Evolutionary conservation across 2,329 filamentous ascomycete species (phyloP).

Genomic region (Phoma herbarum): DNA sequence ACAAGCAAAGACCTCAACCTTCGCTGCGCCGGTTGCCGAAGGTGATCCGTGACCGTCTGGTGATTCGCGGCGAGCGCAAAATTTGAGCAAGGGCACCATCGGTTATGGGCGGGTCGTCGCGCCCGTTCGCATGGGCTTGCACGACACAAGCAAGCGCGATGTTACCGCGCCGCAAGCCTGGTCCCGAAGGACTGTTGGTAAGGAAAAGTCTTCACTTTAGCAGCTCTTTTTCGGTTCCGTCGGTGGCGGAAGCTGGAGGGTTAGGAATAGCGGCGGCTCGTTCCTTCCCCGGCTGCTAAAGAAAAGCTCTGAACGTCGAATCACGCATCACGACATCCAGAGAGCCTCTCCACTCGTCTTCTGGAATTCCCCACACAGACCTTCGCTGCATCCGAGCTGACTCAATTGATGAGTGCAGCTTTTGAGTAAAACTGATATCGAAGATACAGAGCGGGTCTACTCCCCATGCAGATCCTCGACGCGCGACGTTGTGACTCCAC

Average conservation of each 20-base stretch:
- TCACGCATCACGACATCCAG: slow-evolving; percentile 4
- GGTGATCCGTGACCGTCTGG: slow-evolving; percentile 31
- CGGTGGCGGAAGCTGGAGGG: slow-evolving; percentile 26
- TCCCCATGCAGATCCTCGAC: slow-evolving; percentile 3
- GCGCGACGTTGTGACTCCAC: slow-evolving; percentile 4
- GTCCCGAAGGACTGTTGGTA: slow-evolving; percentile 19
- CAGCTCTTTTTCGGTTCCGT: slow-evolving; percentile 24
- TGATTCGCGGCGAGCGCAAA: slow-evolving; percentile 34
- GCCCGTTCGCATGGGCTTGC: slow-evolving; percentile 24
- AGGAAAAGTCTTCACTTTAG: slow-evolving; percentile 42
- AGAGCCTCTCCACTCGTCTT: slow-evolving; percentile 7
- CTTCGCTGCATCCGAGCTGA: slow-evolving; percentile 27
- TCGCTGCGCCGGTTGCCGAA: slow-evolving; percentile 29
- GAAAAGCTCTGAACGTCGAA: slow-evolving; percentile 26
- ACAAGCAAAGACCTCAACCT: slow-evolving; percentile 27
- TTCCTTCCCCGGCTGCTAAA: slow-evolving; percentile 35
- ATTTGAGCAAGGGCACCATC: slow-evolving; percentile 32
- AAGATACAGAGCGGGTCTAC: slow-evolving; percentile 14
- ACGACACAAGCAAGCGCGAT: slow-evolving; percentile 17
- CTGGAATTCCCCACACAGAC: slow-evolving; percentile 17
- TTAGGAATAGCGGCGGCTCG: slow-evolving; percentile 34
- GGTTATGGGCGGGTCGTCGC: slow-evolving; percentile 37
- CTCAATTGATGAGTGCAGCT: slow-evolving; percentile 21
- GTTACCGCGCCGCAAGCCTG: slow-evolving; percentile 23
- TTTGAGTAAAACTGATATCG: slow-evolving; percentile 29